Evolutionary conservation across 768 basidiomycete genomes (phyloP).

Genomic region (Russula griseocarnosa): DNA sequence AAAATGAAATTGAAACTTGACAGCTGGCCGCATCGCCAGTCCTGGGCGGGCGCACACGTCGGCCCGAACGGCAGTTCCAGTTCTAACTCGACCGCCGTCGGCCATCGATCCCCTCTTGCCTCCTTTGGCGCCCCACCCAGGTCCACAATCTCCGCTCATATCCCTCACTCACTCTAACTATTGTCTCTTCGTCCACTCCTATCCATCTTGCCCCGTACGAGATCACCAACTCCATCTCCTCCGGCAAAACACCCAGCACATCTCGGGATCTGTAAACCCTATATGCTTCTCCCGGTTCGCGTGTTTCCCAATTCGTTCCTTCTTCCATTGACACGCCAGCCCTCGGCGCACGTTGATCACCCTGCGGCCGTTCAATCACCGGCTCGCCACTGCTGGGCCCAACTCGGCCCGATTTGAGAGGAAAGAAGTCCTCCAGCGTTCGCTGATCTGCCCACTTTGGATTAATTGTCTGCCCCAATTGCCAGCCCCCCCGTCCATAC

Average conservation of each 20-base stretch:
- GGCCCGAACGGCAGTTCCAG: background rate
- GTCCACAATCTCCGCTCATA: conserved; percentile 61
- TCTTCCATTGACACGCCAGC: conserved; percentile 20
- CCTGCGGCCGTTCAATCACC: conserved; percentile 4
- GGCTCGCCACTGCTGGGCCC: background rate
- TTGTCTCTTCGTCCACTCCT: conserved; percentile 50
- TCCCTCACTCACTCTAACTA: conserved; percentile 55
- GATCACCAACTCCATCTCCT: conserved; percentile 50
- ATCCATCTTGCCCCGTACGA: conserved; percentile 49
- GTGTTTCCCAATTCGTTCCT: conserved; percentile 16
- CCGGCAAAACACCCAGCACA: conserved; percentile 52
- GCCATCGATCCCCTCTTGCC: conserved; percentile 12
- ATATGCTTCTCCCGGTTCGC: conserved; percentile 57
- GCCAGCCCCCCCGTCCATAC: conserved; percentile 2
- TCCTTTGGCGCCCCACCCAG: conserved; percentile 40
- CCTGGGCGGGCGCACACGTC: background rate
- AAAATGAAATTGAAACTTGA: conserved; percentile 3
- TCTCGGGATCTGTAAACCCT: conserved; percentile 67
- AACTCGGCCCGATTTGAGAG: conserved; percentile 11
- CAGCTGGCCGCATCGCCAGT: background rate
- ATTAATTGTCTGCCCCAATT: conserved; percentile 6
- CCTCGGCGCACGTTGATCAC: conserved; percentile 12
- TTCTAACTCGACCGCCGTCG: background rate
- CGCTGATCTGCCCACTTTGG: conserved; percentile 27
- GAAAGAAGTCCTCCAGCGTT: conserved; percentile 37